Conservation (phyloP, 768 basidiomycete genomes). For the Naematelia aurantialba region DNA sequence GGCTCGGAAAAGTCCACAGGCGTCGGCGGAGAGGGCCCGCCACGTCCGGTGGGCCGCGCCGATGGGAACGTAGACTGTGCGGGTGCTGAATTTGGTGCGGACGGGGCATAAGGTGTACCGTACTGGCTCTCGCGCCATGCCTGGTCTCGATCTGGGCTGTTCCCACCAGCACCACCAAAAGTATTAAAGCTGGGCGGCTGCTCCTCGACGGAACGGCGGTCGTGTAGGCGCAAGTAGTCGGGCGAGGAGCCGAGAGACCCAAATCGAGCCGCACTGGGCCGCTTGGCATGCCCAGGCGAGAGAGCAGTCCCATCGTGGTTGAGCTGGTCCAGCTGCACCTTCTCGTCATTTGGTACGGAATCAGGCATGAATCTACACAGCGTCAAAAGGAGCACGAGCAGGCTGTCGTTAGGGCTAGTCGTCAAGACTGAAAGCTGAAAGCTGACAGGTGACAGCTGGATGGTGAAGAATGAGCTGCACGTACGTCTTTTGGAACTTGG, state of each 20-base stretch:
- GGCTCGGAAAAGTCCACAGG: background rate
- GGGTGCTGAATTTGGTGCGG: background rate
- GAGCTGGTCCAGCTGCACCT: background rate
- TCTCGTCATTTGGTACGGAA: background rate
- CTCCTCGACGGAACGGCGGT: background rate
- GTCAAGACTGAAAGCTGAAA: no score
- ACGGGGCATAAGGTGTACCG: background rate
- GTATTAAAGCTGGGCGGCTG: background rate
- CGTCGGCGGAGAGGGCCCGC: no score
- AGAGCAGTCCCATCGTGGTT: background rate
- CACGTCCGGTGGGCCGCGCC: background rate
- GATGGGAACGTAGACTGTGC: background rate
- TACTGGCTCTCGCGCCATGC: background rate
- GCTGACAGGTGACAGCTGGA: no score
- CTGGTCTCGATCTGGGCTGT: background rate
- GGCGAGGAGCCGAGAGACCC: background rate
- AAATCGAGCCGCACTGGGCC: background rate
- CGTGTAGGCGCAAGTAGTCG: background rate
- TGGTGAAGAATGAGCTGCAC: background rate
- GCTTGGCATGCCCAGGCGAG: background rate
- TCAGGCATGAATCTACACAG: background rate
- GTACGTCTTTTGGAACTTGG: slow-evolving; percentile 30
- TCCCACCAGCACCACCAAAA: no score
- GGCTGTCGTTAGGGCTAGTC: no score
- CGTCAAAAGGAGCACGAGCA: background rate